Conservation (phyloP, 177 flowering plant species). For the Telopea speciosissima region DNA sequence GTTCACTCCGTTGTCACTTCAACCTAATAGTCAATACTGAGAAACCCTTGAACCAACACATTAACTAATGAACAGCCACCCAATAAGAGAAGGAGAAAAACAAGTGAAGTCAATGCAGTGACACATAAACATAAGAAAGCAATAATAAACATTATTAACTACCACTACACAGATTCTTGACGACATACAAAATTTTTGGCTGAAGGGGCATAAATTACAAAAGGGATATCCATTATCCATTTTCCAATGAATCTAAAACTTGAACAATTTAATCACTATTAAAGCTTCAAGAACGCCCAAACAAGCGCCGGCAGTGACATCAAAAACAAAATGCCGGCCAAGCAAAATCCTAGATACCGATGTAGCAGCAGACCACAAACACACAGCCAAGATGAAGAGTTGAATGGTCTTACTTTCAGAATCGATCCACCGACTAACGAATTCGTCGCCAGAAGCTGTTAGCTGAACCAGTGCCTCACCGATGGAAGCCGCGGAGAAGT, state of each 20-base stretch:
- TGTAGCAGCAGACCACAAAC: conserved; percentile 46
- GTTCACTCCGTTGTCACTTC: no score
- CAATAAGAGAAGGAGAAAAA: no score
- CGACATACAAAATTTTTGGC: neutral
- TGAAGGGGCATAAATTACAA: neutral
- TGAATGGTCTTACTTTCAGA: conserved; percentile 14
- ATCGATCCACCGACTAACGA: conserved; percentile 15
- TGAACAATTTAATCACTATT: conserved; percentile 29
- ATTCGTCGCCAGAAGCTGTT: neutral
- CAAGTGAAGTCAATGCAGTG: neutral
- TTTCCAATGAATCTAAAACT: neutral
- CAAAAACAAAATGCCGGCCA: conserved; percentile 59
- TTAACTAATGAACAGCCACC: no score
- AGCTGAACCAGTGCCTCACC: conserved; percentile 13
- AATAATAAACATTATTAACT: neutral
- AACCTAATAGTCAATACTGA: no score
- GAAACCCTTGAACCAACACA: no score
- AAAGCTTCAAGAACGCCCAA: conserved; percentile 52
- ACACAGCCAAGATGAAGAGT: conserved; percentile 16
- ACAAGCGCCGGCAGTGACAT: conserved; percentile 55
- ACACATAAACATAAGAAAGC: neutral
- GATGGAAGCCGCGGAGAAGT: conserved; percentile 24
- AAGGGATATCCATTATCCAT: neutral
- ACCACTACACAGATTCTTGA: neutral
- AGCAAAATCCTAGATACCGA: conserved; percentile 63